Percentiles rank a stretch among this genome's conserved stretches.
These are phyloP conservation scores for Daldinia vernicosa DNA, from an alignment of 495 filamentous ascomycete genomes.

Conservation along the genomic window DNA sequence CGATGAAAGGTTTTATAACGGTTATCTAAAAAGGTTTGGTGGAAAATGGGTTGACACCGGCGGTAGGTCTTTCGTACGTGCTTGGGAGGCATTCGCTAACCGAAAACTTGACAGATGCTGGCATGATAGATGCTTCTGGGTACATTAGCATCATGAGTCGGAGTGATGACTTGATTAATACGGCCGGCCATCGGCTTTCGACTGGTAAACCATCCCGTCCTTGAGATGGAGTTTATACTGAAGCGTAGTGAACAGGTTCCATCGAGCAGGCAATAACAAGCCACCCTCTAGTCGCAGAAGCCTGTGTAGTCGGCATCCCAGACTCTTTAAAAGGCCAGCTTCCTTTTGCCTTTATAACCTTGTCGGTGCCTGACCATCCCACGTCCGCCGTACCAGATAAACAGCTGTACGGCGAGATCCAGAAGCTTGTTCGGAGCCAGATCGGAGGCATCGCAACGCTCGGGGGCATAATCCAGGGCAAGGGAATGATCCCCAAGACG, in stretches of 20 bases:
- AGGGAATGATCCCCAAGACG: conserved; percentile 93
- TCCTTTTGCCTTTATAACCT: conserved; percentile 86
- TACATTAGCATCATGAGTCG: conserved; percentile 89
- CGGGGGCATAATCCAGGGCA: conserved; percentile 83
- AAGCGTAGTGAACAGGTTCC: conserved; percentile 58
- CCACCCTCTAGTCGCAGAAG: conserved; percentile 80
- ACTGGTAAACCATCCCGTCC: conserved; percentile 68
- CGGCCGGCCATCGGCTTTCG: conserved; percentile 90
- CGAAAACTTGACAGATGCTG: conserved; percentile 66
- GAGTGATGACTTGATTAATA: conserved; percentile 93
- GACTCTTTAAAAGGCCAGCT: conserved; percentile 88
- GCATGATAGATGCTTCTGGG: conserved; percentile 80
- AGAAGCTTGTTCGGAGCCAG: conserved; percentile 75
- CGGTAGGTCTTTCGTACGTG: conserved; percentile 27
- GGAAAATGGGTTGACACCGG: conserved; percentile 90
- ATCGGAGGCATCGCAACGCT: conserved; percentile 88
- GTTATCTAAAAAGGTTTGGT: conserved; percentile 81
- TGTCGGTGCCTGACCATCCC: conserved; percentile 59
- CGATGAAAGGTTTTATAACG: conserved; percentile 80
- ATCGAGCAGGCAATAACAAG: conserved; percentile 91
- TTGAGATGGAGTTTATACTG: not conserved
- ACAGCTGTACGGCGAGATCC: conserved; percentile 62
- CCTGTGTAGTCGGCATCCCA: conserved; percentile 84
- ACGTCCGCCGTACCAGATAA: conserved; percentile 55
- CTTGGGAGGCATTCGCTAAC: conserved; percentile 19